A percentile compares a stretch with the other conserved stretches of the same genome.
These are phyloP conservation scores for Harrya chromipes DNA, from an alignment of 768 basidiomycete species.

Conservation along the genomic window DNA sequence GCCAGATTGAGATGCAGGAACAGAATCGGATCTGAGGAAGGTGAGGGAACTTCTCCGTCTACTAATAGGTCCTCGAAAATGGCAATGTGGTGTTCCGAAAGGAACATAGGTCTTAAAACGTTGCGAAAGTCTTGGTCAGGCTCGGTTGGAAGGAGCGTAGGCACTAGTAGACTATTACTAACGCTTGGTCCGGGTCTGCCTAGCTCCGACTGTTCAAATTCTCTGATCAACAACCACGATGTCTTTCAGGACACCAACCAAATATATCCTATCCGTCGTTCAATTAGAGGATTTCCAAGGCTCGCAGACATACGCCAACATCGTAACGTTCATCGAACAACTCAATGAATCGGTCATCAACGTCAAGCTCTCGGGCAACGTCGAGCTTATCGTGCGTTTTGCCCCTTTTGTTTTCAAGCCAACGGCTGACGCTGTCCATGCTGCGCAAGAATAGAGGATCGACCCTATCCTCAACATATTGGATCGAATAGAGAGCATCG, in stretches of 20 bases:
- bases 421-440: neutral
- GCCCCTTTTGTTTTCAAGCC: neutral
- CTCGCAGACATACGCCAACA: slow-evolving; percentile 63
- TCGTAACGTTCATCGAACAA: slow-evolving; percentile 67
- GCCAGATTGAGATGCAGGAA: too few relatives aligned
- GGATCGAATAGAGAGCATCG: slow-evolving; percentile 62
- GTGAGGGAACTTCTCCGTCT: too few relatives aligned
- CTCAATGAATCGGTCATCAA: slow-evolving; percentile 77
- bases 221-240: slow-evolving; percentile 21
- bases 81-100: too few relatives aligned
- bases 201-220: too few relatives aligned
- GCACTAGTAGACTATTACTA: too few relatives aligned
- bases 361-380: slow-evolving; percentile 68
- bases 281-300: slow-evolving; percentile 82
- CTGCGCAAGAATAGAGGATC: slow-evolving; percentile 50
- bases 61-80: too few relatives aligned
- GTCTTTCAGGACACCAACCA: slow-evolving; percentile 53
- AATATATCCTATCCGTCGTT: slow-evolving; percentile 69
- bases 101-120: too few relatives aligned
- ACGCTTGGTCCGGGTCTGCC: too few relatives aligned
- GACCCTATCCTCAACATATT: slow-evolving; percentile 60
- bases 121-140: too few relatives aligned
- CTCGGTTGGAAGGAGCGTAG: too few relatives aligned
- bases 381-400: slow-evolving; percentile 57
- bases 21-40: too few relatives aligned